Conservation (phyloP, 441 rosid species). For the Croton setiger region DNA sequence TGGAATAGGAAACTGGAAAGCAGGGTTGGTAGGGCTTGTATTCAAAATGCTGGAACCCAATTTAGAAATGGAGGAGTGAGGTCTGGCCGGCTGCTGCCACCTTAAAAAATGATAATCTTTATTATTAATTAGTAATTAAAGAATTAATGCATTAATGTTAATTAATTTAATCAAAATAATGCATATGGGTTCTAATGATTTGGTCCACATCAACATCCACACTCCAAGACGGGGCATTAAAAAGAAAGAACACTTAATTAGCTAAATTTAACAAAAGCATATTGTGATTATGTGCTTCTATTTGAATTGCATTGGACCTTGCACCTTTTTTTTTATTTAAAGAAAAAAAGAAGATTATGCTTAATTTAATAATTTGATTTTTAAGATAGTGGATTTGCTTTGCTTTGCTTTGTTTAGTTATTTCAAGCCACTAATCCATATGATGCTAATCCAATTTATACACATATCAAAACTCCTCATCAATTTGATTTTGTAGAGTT, state of each 20-base stretch:
- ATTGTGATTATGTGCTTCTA: conserved; percentile 7
- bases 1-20: conserved; percentile 7
- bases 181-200: conserved; percentile 20
- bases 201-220: conserved; percentile 23
- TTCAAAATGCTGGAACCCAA: conserved; percentile 11
- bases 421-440: conserved; percentile 5
- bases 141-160: neutral
- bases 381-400: conserved; percentile 21
- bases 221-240: conserved; percentile 5
- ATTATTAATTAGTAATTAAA: neutral
- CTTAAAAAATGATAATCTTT: neutral
- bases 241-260: neutral
- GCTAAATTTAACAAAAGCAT: conserved; percentile 9
- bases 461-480: too few species aligned
- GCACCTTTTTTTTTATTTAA: conserved; percentile 22
- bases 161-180: conserved; percentile 9
- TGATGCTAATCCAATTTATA: neutral
- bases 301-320: conserved; percentile 17
- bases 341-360: conserved; percentile 21
- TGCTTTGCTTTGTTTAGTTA: conserved; percentile 4
- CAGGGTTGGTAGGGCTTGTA: conserved; percentile 19
- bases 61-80: neutral
- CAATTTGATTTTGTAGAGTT: neutral
- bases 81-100: conserved; percentile 27
- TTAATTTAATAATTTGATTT: conserved; percentile 19